A percentile compares a stretch with the other conserved stretches of the same genome.
These are phyloP conservation scores for Eragrostis tef DNA, from an alignment of 202 grass and related monocot species.

Conservation along the genomic window DNA sequence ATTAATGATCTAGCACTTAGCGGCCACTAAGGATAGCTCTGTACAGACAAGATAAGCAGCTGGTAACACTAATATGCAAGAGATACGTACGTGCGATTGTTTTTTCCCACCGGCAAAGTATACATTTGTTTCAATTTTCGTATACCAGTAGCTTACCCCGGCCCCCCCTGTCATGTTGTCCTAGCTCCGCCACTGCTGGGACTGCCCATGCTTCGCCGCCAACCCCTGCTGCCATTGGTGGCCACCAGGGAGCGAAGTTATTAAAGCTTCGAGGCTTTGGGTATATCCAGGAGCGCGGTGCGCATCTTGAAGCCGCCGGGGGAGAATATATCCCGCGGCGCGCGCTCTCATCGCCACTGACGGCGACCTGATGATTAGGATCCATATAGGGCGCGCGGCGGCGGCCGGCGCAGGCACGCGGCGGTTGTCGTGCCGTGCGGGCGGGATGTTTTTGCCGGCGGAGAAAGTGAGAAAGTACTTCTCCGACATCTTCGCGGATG, in stretches of 20 bases:
- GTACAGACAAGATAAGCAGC: too few species aligned
- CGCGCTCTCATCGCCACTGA: not conserved
- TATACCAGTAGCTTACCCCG: too few species aligned
- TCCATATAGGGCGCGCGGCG: conserved; percentile 28
- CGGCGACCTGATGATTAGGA: not conserved
- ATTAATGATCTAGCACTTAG: too few species aligned
- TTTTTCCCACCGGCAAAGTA: too few species aligned
- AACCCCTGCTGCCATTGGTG: conserved; percentile 1
- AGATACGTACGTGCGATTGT: too few species aligned
- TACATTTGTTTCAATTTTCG: too few species aligned
- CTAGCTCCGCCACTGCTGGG: too few species aligned
- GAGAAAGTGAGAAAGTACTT: too few species aligned
- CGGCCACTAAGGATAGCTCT: too few species aligned
- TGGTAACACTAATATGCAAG: too few species aligned
- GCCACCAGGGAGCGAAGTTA: conserved; percentile 25
- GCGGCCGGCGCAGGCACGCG: conserved; percentile 28
- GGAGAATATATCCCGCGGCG: conserved; percentile 43
- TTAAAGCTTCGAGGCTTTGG: conserved; percentile 46
- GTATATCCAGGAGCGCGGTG: conserved; percentile 52
- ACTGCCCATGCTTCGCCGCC: not conserved
- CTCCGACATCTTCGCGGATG: too few species aligned
- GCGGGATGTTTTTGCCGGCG: not conserved
- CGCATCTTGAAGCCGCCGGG: conserved; percentile 46
- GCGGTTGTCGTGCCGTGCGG: conserved; percentile 37
- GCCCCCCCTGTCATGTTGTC: too few species aligned